Evolutionary conservation across 2,329 filamentous ascomycete genomes (phyloP).

Genomic region (Phyllosticta citrichinensis): DNA sequence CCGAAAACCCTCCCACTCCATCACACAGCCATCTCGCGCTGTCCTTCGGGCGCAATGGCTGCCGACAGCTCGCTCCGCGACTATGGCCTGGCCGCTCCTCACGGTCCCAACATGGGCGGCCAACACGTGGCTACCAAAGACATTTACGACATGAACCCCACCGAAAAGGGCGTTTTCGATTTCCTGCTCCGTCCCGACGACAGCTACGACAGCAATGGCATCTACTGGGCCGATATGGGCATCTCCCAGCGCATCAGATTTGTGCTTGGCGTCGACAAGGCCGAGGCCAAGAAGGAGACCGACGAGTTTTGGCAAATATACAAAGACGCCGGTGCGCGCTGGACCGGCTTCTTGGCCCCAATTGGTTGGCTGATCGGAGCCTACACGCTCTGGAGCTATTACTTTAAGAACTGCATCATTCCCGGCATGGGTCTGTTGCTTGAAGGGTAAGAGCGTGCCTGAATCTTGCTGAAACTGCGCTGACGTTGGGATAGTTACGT

Average conservation of each 20-base stretch:
- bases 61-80: slow-evolving; percentile 30
- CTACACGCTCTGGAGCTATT: slow-evolving; percentile 59
- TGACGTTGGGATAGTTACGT: slow-evolving; percentile 54
- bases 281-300: slow-evolving; percentile 61
- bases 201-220: slow-evolving; percentile 69
- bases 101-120: slow-evolving; percentile 37
- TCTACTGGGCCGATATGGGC: slow-evolving; percentile 88
- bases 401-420: slow-evolving; percentile 82
- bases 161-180: slow-evolving; percentile 59
- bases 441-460: slow-evolving; percentile 50
- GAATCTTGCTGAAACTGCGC: slow-evolving; percentile 3
- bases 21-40: neutral
- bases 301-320: slow-evolving; percentile 62
- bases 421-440: slow-evolving; percentile 86
- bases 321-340: slow-evolving; percentile 56
- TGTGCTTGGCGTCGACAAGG: slow-evolving; percentile 60
- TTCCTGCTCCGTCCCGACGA: slow-evolving; percentile 80
- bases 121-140: slow-evolving; percentile 35
- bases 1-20: neutral
- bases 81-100: slow-evolving; percentile 38
- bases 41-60: neutral
- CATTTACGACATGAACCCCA: slow-evolving; percentile 41
- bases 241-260: slow-evolving; percentile 61
- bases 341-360: slow-evolving; percentile 5
- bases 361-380: slow-evolving; percentile 5